Evolutionary conservation across 108 stramenopile species (phyloP), one percentile per base, ranked within the genome.

Genomic region (Craspedostauros australis): DNA sequence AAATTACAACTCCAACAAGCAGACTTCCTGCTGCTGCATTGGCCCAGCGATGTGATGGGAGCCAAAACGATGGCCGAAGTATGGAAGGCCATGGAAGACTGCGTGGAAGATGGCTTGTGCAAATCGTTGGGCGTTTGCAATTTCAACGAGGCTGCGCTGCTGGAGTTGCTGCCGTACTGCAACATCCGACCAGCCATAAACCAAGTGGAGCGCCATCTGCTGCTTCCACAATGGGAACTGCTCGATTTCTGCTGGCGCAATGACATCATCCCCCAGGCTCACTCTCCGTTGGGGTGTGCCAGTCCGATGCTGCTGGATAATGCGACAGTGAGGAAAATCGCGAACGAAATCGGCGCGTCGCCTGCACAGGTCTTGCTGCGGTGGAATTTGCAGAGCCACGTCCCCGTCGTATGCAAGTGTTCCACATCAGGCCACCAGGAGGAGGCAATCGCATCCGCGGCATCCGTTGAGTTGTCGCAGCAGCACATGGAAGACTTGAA

Each of bases 181-280:
- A 66, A 51, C 4, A 64, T 82, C n/a, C 57, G 43, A 9, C 88
- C 93, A 12, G 26, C 72, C 1, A 58, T 89, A 2, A 87, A 91
- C 54, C 93, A 94, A 70, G 70, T 94, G 24, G 93, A 94, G 48
- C 66, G 84, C 16, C 89, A 94, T 42, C 86, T 84, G 26, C 57
- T 88, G 21, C 39, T 84, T 28, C 68, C 86, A 20, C 86, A 88
- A 57, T 46, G 39, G 16, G 61, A 69, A 8, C 52, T 90, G 25
- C 19, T 86, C 8, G 82, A 84, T 14, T 85, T 74, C 69, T 93
- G 92, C 55, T 7, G 46, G 14, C 61, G 50, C 8, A 54, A 76
- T 27, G 76, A 57, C 33, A 82, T 95, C 50, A 29, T 54, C 14
- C 33, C 84, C 19, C 82, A 81, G 46, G 79, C 82, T 2, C 82